Evolutionary conservation across 345 rosid genomes (phyloP), one percentile per base, ranked within the genome.

Genomic region (Euphorbia peplus): DNA sequence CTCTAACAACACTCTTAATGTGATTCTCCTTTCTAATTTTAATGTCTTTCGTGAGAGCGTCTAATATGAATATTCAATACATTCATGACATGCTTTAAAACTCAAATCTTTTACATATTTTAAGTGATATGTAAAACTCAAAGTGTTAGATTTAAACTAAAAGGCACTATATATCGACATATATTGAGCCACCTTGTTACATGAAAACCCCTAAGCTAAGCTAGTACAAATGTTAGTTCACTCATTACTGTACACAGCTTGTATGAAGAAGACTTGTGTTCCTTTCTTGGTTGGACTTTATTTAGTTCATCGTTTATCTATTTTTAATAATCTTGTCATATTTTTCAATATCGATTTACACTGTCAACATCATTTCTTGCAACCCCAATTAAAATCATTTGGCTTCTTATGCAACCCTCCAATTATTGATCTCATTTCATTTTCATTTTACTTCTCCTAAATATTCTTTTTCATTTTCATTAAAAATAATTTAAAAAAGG

Each of bases 301-400:
- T 19, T 9, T 32, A 1, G 15, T 25, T 15, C 8, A 37, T 37
- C 21, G 19, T 25, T 63, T 44, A 44, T 44, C 24, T 21, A 13
- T 22, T 13, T 22, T 19, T 16, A 21, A n/a, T 19, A 19, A 39
- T 62, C 50, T 37, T 53, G 15, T 26, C 28, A 13, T 24, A n/a
- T 3, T 15, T 28, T 26, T 15, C 11, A 13, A 1, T 25, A 25
- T 28, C 28, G 3, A 58, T 26, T 10, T 29, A 10, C 14, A 15
- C 14, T 47, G 72, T 58, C 72, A 46, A 58, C 56, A 29, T 68
- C 63, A 44, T 11, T 8, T 64, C 4, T 47, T 47, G 53, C 55
- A 5, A 26, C 41, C 67, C 67, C 55, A 26, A 46, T 47, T 64
- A 46, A 25, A 42, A 4, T 15, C 10, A 0, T 63, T 63, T 63